Percentiles rank a stretch among this genome's conserved stretches.
Evolutionary conservation across 2,329 filamentous ascomycete species (phyloP).

Genomic region (Stagonosporopsis vannaccii): DNA sequence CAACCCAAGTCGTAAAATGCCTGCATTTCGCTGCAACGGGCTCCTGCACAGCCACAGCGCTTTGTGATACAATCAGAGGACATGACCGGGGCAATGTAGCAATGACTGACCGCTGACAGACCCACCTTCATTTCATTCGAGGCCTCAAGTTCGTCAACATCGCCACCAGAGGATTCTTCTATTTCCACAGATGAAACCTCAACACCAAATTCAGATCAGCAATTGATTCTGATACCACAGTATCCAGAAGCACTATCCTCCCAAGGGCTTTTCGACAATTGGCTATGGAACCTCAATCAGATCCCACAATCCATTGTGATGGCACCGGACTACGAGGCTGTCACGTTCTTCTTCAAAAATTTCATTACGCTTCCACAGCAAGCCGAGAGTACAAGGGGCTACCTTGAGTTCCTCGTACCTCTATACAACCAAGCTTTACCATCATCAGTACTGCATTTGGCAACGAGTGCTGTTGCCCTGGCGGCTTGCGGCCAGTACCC

Average conservation of each 20-base stretch:
- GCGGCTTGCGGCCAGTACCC: constrained; percentile 50
- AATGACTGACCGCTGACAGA: constrained; percentile 2
- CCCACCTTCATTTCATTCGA: constrained; percentile 8
- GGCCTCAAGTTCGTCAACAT: neutral
- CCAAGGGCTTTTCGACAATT: constrained; percentile 35
- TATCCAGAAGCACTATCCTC: constrained; percentile 15
- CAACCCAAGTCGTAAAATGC: neutral
- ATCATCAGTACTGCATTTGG: constrained; percentile 50
- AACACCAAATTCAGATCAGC: constrained; percentile 16
- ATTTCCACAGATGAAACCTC: neutral
- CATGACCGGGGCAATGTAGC: neutral
- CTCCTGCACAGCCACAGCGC: neutral
- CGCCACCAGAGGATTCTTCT: constrained; percentile 1
- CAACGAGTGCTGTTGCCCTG: constrained; percentile 50
- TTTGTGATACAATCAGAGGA: neutral
- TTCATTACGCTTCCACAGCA: constrained; percentile 50
- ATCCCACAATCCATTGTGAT: constrained; percentile 38
- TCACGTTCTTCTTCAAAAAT: constrained; percentile 53
- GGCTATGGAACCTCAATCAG: constrained; percentile 41
- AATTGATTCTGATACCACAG: constrained; percentile 33
- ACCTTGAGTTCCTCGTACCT: constrained; percentile 48
- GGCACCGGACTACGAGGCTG: constrained; percentile 47
- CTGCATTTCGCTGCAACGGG: neutral
- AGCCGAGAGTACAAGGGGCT: constrained; percentile 49
- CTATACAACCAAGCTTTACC: constrained; percentile 46